phyloP scores from a whole-genome alignment of 2,329 filamentous ascomycete species.

The Cladosporium sp. region DNA sequence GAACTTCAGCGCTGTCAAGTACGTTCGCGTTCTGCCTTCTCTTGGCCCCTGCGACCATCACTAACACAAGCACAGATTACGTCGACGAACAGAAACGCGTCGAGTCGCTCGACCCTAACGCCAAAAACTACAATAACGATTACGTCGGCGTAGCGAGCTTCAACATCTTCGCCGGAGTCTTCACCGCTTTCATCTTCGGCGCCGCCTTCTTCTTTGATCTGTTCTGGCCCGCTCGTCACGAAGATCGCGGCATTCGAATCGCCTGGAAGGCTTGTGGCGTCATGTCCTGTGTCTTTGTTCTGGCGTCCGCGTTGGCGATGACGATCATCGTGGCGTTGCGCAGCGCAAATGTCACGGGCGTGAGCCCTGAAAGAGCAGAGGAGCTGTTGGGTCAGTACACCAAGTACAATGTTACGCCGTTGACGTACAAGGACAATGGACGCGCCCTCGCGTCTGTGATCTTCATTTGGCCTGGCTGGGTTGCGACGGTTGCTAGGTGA shows the following conservation, averaged over 20 bases:
- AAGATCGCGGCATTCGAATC: constrained; percentile 45
- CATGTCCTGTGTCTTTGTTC: constrained; percentile 44
- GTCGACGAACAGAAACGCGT: constrained; percentile 51
- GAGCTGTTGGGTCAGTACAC: constrained; percentile 27
- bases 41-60: not conserved
- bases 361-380: constrained; percentile 28
- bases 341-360: constrained; percentile 44
- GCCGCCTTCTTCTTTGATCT: constrained; percentile 60
- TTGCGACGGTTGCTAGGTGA: constrained; percentile 46
- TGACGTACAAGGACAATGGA: constrained; percentile 47
- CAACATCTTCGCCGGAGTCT: constrained; percentile 57
- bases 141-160: constrained; percentile 53
- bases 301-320: constrained; percentile 46
- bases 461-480: constrained; percentile 50
- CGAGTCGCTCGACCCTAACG: constrained; percentile 35
- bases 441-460: constrained; percentile 49
- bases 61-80: constrained; percentile 41
- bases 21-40: constrained; percentile 16
- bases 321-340: constrained; percentile 49
- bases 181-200: constrained; percentile 55
- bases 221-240: constrained; percentile 55
- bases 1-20: constrained; percentile 54
- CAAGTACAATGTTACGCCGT: constrained; percentile 36
- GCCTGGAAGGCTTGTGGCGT: constrained; percentile 53
- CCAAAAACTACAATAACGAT: constrained; percentile 51